Percentiles rank a stretch among this genome's conserved stretches.
phyloP scores from a whole-genome alignment of 805 yeast genomes.

The Spathaspora boniae region DNA sequence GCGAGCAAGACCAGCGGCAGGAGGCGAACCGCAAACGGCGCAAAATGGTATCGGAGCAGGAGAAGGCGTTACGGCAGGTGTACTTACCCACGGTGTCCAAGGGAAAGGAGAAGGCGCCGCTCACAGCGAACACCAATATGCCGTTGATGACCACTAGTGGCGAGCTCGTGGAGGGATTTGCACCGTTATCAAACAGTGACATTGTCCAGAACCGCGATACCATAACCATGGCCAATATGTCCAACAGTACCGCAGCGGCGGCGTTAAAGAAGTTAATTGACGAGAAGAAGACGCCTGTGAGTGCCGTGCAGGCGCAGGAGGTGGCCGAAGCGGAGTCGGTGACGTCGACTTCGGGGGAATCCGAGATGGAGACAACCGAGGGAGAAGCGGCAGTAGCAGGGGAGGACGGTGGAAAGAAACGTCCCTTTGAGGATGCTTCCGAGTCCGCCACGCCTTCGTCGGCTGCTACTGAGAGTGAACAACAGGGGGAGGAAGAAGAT shows the following conservation, averaged over 20 bases:
- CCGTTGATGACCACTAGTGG: slow-evolving; percentile 79
- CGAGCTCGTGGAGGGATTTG: slow-evolving; percentile 59
- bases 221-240: slow-evolving; percentile 66
- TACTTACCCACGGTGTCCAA: slow-evolving; percentile 54
- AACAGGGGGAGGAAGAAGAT: slow-evolving; percentile 14
- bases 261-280: slow-evolving; percentile 42
- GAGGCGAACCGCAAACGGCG: slow-evolving; percentile 63
- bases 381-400: slow-evolving; percentile 2
- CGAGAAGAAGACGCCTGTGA: slow-evolving; percentile 22
- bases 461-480: slow-evolving; percentile 14
- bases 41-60: slow-evolving; percentile 45
- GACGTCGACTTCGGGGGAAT: slow-evolving; percentile 3
- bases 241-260: slow-evolving; percentile 68
- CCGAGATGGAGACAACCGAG: slow-evolving; percentile 1
- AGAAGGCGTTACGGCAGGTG: slow-evolving; percentile 41
- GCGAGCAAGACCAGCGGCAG: slow-evolving; percentile 65
- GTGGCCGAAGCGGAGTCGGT: slow-evolving; percentile 10
- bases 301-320: slow-evolving; percentile 41
- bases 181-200: slow-evolving; percentile 65
- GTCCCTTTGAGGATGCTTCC: slow-evolving; percentile 20
- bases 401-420: slow-evolving; percentile 9
- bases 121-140: slow-evolving; percentile 63
- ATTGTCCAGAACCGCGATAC: slow-evolving; percentile 61
- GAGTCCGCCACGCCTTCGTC: too few species aligned
- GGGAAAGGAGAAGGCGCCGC: slow-evolving; percentile 75